Evolutionary conservation across 768 basidiomycete genomes (phyloP).

Genomic region (Piloderma croceum): DNA sequence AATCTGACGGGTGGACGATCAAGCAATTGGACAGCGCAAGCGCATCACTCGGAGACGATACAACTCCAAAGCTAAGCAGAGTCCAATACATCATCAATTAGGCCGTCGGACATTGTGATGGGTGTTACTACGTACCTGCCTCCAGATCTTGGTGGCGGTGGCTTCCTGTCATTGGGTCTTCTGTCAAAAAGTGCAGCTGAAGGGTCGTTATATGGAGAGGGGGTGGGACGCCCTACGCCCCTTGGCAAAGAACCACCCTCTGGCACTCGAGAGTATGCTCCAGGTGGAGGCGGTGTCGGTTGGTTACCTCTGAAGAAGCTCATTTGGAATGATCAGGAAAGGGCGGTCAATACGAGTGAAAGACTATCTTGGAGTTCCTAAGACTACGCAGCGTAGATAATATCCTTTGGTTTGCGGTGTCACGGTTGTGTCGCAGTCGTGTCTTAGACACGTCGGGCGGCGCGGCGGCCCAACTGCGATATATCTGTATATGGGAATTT

Average conservation of each 20-base stretch:
- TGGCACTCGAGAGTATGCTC: conserved; percentile 41
- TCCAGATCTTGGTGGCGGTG: conserved; percentile 27
- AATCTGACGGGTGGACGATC: conserved; percentile 75
- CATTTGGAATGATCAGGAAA: conserved; percentile 26
- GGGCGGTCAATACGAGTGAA: too few species aligned
- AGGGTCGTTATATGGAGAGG: conserved; percentile 51
- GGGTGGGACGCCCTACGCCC: conserved; percentile 27
- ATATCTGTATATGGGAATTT: too few species aligned
- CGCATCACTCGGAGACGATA: conserved; percentile 53
- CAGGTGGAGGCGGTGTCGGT: conserved; percentile 34
- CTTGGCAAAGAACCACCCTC: conserved; percentile 28
- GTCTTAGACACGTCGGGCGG: too few species aligned
- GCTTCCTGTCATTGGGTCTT: conserved; percentile 37
- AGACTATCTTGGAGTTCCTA: too few species aligned
- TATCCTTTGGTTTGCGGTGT: too few species aligned
- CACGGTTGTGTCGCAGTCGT: too few species aligned
- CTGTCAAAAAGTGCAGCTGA: conserved; percentile 47
- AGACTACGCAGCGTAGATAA: too few species aligned
- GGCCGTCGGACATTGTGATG: too few species aligned
- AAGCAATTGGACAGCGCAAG: conserved; percentile 79
- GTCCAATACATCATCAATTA: too few species aligned
- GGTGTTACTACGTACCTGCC: conserved; percentile 24
- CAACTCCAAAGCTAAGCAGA: conserved; percentile 48
- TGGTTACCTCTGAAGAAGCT: conserved; percentile 44
- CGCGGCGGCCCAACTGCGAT: too few species aligned